A percentile compares a stretch with the other conserved stretches of the same genome.
These are phyloP conservation scores for Ustilago sp. DNA, from an alignment of 1,284 basidiomycete genomes.

Conservation along the genomic window DNA sequence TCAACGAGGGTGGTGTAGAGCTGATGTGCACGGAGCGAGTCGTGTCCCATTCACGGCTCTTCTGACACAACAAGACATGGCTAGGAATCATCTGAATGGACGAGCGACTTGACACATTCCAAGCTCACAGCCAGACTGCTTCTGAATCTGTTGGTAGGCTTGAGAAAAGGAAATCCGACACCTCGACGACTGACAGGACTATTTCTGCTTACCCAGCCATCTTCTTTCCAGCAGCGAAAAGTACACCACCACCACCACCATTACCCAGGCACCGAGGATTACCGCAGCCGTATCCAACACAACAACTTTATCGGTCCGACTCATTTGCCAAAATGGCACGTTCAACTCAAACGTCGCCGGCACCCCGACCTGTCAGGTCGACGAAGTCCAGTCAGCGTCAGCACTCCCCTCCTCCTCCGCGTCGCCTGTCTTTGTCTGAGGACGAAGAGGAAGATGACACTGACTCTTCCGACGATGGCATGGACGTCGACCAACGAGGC, in stretches of 20 bases:
- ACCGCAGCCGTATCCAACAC: background rate
- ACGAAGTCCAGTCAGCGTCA: background rate
- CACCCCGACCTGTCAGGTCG: background rate
- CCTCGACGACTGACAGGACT: background rate
- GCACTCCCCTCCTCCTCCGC: background rate
- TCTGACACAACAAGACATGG: background rate
- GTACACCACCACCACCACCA: background rate
- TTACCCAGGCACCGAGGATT: too few species aligned
- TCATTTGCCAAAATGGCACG: slow-evolving; percentile 12
- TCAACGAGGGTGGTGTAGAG: background rate
- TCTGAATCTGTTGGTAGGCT: background rate
- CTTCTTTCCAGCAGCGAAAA: background rate
- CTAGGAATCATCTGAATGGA: background rate
- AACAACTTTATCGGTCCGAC: background rate
- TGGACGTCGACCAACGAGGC: background rate
- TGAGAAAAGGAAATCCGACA: too few species aligned
- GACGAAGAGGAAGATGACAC: background rate
- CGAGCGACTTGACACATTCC: background rate
- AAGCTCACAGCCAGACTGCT: background rate
- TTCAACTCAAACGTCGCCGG: slow-evolving; percentile 18
- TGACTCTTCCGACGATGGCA: background rate
- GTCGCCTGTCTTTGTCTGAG: background rate
- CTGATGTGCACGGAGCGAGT: background rate
- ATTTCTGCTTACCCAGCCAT: background rate
- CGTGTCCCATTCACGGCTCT: background rate